Evolutionary conservation across 1,284 basidiomycete species (phyloP).

Genomic region (Irpex lacteus): DNA sequence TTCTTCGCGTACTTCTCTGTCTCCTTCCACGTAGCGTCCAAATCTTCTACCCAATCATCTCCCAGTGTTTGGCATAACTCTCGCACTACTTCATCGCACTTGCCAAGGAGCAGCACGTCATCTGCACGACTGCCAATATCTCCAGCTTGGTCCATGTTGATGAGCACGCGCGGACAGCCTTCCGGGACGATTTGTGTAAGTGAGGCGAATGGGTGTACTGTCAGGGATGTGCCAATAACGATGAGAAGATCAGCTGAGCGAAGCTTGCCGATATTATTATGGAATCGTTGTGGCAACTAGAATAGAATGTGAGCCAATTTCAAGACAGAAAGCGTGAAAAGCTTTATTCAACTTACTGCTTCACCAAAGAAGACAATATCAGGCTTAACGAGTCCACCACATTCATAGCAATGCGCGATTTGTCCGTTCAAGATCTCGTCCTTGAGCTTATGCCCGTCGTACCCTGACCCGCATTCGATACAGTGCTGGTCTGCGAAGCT

Average conservation of each 20-base stretch:
- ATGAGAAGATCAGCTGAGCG: slow-evolving; percentile 81
- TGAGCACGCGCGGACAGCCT: slow-evolving; percentile 62
- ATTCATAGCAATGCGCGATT: slow-evolving; percentile 65
- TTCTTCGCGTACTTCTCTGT: slow-evolving; percentile 31
- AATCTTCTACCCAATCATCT: slow-evolving; percentile 55
- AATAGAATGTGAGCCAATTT: neutral
- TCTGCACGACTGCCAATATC: slow-evolving; percentile 50
- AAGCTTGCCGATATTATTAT: slow-evolving; percentile 44
- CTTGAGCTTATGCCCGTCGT: slow-evolving; percentile 69
- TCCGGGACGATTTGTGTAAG: slow-evolving; percentile 49
- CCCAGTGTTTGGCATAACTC: slow-evolving; percentile 62
- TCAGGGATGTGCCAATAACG: slow-evolving; percentile 90
- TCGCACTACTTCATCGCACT: slow-evolving; percentile 64
- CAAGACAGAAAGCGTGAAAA: neutral
- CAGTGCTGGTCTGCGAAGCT: slow-evolving; percentile 85
- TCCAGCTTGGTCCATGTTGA: slow-evolving; percentile 69
- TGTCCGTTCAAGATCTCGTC: slow-evolving; percentile 52
- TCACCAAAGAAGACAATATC: slow-evolving; percentile 98
- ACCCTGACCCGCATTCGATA: slow-evolving; percentile 62
- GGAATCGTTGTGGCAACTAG: slow-evolving; percentile 62
- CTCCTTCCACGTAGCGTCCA: slow-evolving; percentile 54
- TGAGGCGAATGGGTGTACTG: slow-evolving; percentile 75
- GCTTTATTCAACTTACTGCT: slow-evolving; percentile 40
- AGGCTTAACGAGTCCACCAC: slow-evolving; percentile 80
- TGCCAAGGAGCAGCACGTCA: slow-evolving; percentile 62